Percentiles rank a stretch among this genome's conserved stretches.
Evolutionary conservation across 2,329 filamentous ascomycete species (phyloP).

Genomic region (Botrytis fragariae): DNA sequence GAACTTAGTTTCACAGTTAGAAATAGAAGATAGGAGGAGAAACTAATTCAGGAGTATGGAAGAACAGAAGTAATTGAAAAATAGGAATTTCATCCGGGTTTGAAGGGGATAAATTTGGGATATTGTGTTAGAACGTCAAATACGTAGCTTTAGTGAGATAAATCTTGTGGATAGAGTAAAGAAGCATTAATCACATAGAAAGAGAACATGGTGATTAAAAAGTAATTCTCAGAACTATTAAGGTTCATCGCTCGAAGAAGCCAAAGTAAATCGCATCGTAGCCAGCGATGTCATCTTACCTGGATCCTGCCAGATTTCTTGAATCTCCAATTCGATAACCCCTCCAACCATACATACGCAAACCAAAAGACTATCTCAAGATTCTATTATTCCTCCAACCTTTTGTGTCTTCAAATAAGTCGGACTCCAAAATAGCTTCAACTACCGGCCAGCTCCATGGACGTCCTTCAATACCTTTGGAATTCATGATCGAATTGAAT

Average conservation of each 20-base stretch:
- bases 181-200: not conserved
- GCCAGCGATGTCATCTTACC: not conserved
- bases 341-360: too few species aligned
- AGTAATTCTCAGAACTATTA: not conserved
- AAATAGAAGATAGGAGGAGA: too few species aligned
- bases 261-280: not conserved
- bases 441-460: not conserved
- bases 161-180: too few species aligned
- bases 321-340: accelerated
- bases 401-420: not conserved
- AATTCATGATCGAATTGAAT: too few species aligned
- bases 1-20: too few species aligned
- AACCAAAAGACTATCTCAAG: not conserved
- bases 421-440: not conserved
- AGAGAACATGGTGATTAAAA: not conserved
- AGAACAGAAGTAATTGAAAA: too few species aligned
- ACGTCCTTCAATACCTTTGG: not conserved
- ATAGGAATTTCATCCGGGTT: too few species aligned
- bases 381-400: not conserved
- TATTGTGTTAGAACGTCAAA: accelerated
- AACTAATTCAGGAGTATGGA: too few species aligned
- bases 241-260: not conserved
- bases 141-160: too few species aligned
- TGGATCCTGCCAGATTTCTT: not conserved
- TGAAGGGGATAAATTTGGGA: too few species aligned